Evolutionary conservation across 169 alveolate genomes (phyloP).

Genomic region (Cryptosporidium ryanae): DNA sequence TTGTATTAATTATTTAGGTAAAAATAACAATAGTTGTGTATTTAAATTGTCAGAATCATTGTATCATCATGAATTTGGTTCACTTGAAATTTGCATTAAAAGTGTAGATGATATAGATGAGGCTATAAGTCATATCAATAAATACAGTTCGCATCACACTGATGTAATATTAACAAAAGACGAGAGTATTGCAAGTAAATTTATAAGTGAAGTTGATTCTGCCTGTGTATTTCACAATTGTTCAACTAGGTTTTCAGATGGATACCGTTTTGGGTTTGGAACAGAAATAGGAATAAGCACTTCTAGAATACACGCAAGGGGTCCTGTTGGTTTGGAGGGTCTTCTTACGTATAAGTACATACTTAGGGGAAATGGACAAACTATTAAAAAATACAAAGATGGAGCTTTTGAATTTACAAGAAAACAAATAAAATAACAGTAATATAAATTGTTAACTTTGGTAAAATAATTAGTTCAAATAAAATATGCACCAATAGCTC

Average conservation of each 20-base stretch:
- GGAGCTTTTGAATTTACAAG: conserved; percentile 30
- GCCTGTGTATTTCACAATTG: conserved; percentile 82
- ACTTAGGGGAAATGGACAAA: conserved; percentile 80
- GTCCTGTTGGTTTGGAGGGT: conserved; percentile 85
- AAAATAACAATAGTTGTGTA: neutral
- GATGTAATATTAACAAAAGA: conserved; percentile 80
- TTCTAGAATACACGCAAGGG: conserved; percentile 82
- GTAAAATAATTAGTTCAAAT: neutral
- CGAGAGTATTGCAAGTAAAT: conserved; percentile 40
- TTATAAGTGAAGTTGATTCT: conserved; percentile 77
- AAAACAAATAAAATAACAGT: conserved; percentile 8
- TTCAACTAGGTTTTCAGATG: conserved; percentile 84
- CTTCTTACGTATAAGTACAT: conserved; percentile 79
- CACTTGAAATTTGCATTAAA: conserved; percentile 74
- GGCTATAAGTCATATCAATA: conserved; percentile 80
- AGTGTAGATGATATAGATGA: conserved; percentile 75
- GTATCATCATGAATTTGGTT: conserved; percentile 78
- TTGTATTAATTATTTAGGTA: conserved; percentile 29
- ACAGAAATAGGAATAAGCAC: conserved; percentile 86
- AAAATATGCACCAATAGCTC: conserved; percentile 61
- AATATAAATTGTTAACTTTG: neutral
- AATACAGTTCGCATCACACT: conserved; percentile 83
- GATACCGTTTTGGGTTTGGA: conserved; percentile 83
- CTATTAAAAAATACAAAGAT: conserved; percentile 69
- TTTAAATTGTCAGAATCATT: conserved; percentile 54